phyloP scores from a whole-genome alignment of 2,329 filamentous ascomycete species.

The Penicillium sp. region DNA sequence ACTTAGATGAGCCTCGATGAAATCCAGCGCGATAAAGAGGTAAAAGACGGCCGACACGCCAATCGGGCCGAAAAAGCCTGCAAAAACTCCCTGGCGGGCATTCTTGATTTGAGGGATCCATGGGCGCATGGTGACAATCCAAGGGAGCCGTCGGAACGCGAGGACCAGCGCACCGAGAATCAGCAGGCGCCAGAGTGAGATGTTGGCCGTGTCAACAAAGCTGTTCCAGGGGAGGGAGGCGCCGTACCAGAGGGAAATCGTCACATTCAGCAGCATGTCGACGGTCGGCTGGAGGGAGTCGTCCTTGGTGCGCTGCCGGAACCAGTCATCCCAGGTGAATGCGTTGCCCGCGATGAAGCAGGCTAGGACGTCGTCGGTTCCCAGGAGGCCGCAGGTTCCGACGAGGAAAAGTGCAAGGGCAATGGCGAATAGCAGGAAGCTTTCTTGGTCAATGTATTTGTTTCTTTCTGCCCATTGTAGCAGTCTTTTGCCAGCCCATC shows the following conservation, averaged over 20 bases:
- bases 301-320: slow-evolving; percentile 83
- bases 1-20: slow-evolving; percentile 52
- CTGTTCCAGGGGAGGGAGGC: slow-evolving; percentile 79
- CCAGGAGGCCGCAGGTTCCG: slow-evolving; percentile 84
- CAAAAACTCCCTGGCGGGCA: slow-evolving; percentile 75
- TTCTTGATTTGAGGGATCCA: slow-evolving; percentile 79
- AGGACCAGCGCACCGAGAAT: slow-evolving; percentile 76
- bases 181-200: slow-evolving; percentile 75
- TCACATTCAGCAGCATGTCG: slow-evolving; percentile 89
- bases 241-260: slow-evolving; percentile 92
- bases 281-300: slow-evolving; percentile 91
- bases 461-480: slow-evolving; percentile 82
- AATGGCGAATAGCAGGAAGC: slow-evolving; percentile 85
- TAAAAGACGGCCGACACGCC: slow-evolving; percentile 94
- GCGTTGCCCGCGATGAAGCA: slow-evolving; percentile 91
- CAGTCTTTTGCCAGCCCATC: slow-evolving; percentile 80
- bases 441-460: slow-evolving; percentile 83
- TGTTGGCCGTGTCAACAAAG: slow-evolving; percentile 71
- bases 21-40: slow-evolving; percentile 79
- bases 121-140: slow-evolving; percentile 74
- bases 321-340: slow-evolving; percentile 95
- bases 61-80: slow-evolving; percentile 92
- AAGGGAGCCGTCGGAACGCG: slow-evolving; percentile 75
- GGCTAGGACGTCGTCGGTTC: slow-evolving; percentile 85
- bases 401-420: slow-evolving; percentile 83